A percentile compares a stretch with the other conserved stretches of the same genome.
These are phyloP conservation scores for Backusella circina DNA, from an alignment of 192 early-diverging fungal genomes.

Conservation along the genomic window DNA sequence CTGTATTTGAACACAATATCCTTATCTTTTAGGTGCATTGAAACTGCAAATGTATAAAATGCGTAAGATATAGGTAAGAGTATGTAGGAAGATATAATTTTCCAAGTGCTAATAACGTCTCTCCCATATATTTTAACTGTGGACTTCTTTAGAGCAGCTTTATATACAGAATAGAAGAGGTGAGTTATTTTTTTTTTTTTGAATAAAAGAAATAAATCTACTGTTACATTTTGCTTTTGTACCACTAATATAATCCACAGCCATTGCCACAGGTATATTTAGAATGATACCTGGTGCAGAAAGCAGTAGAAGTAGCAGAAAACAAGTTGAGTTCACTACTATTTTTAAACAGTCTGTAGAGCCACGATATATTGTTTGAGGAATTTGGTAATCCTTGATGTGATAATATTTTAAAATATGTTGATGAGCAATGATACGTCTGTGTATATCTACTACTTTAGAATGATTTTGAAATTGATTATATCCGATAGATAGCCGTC, in stretches of 20 bases:
- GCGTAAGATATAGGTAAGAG: conserved; percentile 74
- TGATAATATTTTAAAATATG: conserved; percentile 87
- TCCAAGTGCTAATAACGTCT: conserved; percentile 98
- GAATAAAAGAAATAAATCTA: not conserved
- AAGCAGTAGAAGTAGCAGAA: conserved; percentile 71
- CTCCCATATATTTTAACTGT: conserved; percentile 91
- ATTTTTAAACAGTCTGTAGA: conserved; percentile 64
- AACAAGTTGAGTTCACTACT: conserved; percentile 59
- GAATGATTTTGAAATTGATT: conserved; percentile 77
- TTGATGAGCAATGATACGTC: conserved; percentile 81
- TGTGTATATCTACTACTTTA: conserved; percentile 71
- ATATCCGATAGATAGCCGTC: conserved; percentile 86
- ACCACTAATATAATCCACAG: conserved; percentile 48
- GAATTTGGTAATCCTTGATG: conserved; percentile 94
- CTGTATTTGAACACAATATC: conserved; percentile 34
- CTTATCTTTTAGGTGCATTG: conserved; percentile 33
- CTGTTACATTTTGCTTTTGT: conserved; percentile 47
- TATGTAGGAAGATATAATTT: conserved; percentile 73
- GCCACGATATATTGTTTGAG: conserved; percentile 68
- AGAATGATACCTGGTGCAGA: conserved; percentile 74
- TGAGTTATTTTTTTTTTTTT: not conserved
- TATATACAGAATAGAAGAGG: not conserved
- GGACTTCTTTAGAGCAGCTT: conserved; percentile 78
- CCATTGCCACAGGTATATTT: conserved; percentile 50
- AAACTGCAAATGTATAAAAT: conserved; percentile 62